phyloP scores from a whole-genome alignment of 2,329 filamentous ascomycete genomes.

The Curvularia sp. region DNA sequence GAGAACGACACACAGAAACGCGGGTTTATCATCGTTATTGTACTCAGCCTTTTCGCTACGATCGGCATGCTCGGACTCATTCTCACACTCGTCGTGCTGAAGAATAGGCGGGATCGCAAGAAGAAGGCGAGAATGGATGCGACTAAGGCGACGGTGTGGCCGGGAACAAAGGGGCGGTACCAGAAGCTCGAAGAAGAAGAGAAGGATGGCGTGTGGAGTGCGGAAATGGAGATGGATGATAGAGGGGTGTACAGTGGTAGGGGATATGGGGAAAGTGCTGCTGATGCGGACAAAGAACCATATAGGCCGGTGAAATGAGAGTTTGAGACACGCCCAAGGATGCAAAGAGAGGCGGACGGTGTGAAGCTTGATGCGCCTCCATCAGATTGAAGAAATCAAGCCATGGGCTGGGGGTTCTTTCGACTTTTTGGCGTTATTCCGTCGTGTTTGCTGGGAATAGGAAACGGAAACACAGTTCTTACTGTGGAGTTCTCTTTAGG shows the following conservation, averaged over 20 bases:
- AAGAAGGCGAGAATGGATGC: constrained; percentile 8
- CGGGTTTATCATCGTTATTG: constrained; percentile 13
- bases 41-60: constrained; percentile 9
- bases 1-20: constrained; percentile 2
- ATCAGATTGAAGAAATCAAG: neutral
- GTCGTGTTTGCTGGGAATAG: too few relatives aligned
- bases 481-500: neutral
- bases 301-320: neutral
- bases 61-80: constrained; percentile 14
- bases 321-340: neutral
- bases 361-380: neutral
- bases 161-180: constrained; percentile 4
- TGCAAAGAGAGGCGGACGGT: neutral
- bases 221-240: constrained; percentile 12
- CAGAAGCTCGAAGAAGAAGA: constrained; percentile 11
- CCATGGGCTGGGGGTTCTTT: neutral
- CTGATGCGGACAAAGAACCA: neutral
- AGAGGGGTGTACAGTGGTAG: constrained; percentile 1
- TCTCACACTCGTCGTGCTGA: constrained; percentile 7
- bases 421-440: neutral
- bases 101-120: constrained; percentile 10
- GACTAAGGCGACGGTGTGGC: constrained; percentile 2
- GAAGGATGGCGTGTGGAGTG: constrained; percentile 12
- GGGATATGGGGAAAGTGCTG: constrained; percentile 3
- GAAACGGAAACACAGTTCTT: neutral